Conservation (phyloP, 768 basidiomycete species). For the Suillus fuscotomentosus region DNA sequence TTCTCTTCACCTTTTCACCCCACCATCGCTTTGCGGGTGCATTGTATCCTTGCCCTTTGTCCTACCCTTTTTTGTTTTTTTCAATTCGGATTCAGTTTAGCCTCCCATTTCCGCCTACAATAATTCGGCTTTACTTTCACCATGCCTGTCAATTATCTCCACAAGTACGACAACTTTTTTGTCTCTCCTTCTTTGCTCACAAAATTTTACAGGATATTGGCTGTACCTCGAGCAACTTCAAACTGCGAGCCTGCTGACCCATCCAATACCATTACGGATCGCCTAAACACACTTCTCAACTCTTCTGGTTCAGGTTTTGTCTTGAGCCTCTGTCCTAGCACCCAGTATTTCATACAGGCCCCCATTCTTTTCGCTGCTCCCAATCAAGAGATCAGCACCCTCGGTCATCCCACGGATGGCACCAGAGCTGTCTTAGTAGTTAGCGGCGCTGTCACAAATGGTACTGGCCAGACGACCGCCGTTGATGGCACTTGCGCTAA, state of each 20-base stretch:
- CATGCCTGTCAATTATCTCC: conserved; percentile 14
- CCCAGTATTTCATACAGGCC: conserved; percentile 61
- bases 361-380: conserved; percentile 65
- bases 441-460: conserved; percentile 52
- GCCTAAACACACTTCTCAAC: conserved; percentile 62
- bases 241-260: conserved; percentile 49
- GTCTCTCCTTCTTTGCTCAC: not conserved
- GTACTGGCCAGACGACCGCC: conserved; percentile 69
- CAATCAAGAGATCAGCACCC: conserved; percentile 80
- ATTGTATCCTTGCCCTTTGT: not conserved
- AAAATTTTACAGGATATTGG: not conserved
- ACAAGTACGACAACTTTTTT: conserved; percentile 10
- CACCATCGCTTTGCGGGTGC: not conserved
- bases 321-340: conserved; percentile 62
- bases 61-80: not conserved
- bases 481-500: conserved; percentile 62
- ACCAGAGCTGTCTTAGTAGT: conserved; percentile 71
- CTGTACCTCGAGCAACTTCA: conserved; percentile 7
- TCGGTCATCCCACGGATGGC: conserved; percentile 68
- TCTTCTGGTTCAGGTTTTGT: conserved; percentile 65
- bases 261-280: conserved; percentile 58
- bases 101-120: not conserved
- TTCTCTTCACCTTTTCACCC: not conserved
- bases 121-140: not conserved
- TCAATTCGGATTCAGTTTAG: no score